phyloP scores from a whole-genome alignment of 23 red algal genomes.

The Gracilaria vermiculophylla region DNA sequence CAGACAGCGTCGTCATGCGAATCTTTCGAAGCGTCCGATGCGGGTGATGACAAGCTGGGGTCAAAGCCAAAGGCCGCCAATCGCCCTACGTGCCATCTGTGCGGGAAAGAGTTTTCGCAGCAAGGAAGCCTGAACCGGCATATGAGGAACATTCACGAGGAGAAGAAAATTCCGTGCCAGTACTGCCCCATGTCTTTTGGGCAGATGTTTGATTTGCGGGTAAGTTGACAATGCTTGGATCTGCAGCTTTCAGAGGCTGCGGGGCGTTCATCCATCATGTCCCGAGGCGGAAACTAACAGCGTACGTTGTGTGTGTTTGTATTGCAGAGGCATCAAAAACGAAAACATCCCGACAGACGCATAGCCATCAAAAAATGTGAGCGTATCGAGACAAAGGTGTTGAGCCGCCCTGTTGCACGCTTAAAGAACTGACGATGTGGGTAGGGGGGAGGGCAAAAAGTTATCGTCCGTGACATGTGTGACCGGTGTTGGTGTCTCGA shows the following conservation, averaged over 20 bases:
- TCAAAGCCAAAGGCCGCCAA: neutral
- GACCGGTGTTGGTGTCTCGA: neutral
- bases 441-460: neutral
- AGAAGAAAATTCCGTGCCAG: constrained; percentile 60
- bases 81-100: constrained; percentile 17
- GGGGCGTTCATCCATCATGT: neutral
- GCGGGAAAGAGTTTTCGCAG: constrained; percentile 50
- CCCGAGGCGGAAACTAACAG: neutral
- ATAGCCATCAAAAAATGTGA: constrained; percentile 9
- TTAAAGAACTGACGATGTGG: constrained; percentile 13
- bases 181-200: constrained; percentile 60
- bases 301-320: neutral
- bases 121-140: constrained; percentile 64
- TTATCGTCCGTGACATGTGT: neutral
- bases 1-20: neutral
- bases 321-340: constrained; percentile 52
- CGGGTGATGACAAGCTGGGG: neutral
- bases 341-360: constrained; percentile 54
- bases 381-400: constrained; percentile 15
- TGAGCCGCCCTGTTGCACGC: neutral
- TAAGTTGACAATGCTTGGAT: constrained; percentile 2
- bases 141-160: constrained; percentile 60
- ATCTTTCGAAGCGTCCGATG: neutral
- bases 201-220: constrained; percentile 69
- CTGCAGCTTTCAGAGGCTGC: neutral